phyloP scores from a whole-genome alignment of 2,329 filamentous ascomycete species.

The Aureobasidium subglaciale region DNA sequence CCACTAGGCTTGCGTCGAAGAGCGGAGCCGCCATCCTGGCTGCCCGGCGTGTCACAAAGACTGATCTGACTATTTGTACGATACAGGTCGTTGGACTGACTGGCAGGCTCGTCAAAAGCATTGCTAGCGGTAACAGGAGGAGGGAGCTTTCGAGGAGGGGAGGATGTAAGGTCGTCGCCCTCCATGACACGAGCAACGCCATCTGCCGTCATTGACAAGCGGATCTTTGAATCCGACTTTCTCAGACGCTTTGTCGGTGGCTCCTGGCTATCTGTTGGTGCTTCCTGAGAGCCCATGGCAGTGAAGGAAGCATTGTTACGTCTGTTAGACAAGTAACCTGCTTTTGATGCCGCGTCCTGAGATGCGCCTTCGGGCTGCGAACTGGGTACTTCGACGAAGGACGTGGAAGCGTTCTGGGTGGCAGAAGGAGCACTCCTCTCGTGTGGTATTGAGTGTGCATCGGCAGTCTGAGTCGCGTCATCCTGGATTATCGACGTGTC shows the following conservation, averaged over 20 bases:
- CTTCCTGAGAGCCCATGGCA: conserved; percentile 15
- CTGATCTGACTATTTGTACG: conserved; percentile 63
- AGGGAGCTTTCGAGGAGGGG: conserved; percentile 42
- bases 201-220: conserved; percentile 76
- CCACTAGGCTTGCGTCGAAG: conserved; percentile 42
- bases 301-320: conserved; percentile 37
- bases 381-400: conserved; percentile 8
- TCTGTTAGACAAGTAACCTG: conserved; percentile 38
- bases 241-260: conserved; percentile 17
- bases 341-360: conserved; percentile 6
- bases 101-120: neutral
- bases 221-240: conserved; percentile 49
- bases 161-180: conserved; percentile 61
- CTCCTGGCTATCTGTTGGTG: neutral
- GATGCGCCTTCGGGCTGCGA: conserved; percentile 14
- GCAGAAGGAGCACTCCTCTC: neutral
- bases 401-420: neutral
- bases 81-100: conserved; percentile 48
- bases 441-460: neutral
- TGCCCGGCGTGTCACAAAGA: conserved; percentile 26
- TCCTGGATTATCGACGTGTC: neutral
- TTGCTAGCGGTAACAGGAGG: conserved; percentile 41
- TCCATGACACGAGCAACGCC: conserved; percentile 82
- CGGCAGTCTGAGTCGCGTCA: neutral
- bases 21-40: conserved; percentile 16